These are phyloP conservation scores for Leccinum fallax DNA, from an alignment of 1,284 basidiomycete species.

Conservation along the genomic window DNA sequence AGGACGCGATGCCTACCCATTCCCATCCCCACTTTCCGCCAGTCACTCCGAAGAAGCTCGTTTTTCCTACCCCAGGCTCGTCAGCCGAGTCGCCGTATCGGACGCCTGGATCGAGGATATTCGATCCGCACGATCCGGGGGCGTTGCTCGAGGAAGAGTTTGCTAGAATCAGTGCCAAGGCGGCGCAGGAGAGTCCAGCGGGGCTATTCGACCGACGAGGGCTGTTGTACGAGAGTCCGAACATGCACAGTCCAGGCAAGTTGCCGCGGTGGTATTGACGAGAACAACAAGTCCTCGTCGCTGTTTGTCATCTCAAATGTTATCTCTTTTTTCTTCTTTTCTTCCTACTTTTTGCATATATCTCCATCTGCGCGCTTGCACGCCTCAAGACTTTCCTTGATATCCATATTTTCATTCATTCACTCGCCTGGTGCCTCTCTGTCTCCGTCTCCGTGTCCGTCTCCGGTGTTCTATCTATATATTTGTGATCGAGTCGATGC, in stretches of 20 bases:
- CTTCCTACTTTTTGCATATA: neutral
- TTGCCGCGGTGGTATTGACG: conserved; percentile 53
- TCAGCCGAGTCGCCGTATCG: conserved; percentile 53
- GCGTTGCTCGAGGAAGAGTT: conserved; percentile 67
- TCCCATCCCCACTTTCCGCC: conserved; percentile 41
- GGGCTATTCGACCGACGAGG: conserved; percentile 55
- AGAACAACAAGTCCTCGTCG: neutral
- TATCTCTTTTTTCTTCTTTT: neutral
- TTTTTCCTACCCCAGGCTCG: conserved; percentile 42
- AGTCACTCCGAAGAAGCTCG: conserved; percentile 58
- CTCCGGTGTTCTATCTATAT: neutral
- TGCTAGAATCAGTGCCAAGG: conserved; percentile 46
- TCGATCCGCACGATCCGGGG: conserved; percentile 69
- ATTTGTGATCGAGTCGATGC: neutral
- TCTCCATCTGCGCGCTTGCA: neutral
- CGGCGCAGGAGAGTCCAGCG: conserved; percentile 53
- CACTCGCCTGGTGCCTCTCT: neutral
- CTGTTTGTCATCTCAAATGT: neutral
- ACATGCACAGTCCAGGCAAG: conserved; percentile 45
- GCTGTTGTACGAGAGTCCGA: conserved; percentile 66
- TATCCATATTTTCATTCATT: neutral
- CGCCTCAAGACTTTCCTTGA: neutral
- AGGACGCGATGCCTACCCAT: conserved; percentile 17
- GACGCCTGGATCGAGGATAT: conserved; percentile 56
- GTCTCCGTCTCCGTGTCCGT: neutral